phyloP scores from a whole-genome alignment of 768 basidiomycete genomes.

The Trametes gibbosa region DNA sequence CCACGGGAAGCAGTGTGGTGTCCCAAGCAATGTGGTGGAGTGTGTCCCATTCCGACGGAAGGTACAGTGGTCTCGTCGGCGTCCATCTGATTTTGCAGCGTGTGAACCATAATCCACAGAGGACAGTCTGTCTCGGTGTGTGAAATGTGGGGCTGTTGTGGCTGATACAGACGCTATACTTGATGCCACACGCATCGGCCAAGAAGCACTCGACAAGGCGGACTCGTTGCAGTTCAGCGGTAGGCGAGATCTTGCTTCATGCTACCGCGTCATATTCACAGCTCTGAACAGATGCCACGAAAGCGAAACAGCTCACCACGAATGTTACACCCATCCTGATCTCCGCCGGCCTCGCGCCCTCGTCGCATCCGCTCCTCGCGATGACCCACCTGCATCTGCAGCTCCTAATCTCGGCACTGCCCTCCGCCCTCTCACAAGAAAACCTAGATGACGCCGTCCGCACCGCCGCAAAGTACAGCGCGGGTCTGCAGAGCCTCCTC shows the following conservation, averaged over 20 bases:
- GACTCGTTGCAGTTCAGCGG: conserved; percentile 57
- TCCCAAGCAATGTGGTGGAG: conserved; percentile 64
- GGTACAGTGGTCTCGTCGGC: conserved; percentile 36
- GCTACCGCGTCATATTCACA: background rate
- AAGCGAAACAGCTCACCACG: conserved; percentile 57
- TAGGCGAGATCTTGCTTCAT: conserved; percentile 24
- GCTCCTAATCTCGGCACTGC: conserved; percentile 56
- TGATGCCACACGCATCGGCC: conserved; percentile 65
- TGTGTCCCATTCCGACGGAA: conserved; percentile 58
- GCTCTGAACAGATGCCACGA: conserved; percentile 47
- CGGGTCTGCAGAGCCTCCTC: conserved; percentile 55
- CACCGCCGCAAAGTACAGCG: conserved; percentile 48
- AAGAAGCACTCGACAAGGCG: conserved; percentile 76
- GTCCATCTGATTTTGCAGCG: background rate
- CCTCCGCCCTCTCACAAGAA: conserved; percentile 42
- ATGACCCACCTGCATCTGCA: conserved; percentile 69
- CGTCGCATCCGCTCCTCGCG: conserved; percentile 76
- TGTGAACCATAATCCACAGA: conserved; percentile 36
- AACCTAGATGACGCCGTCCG: conserved; percentile 62
- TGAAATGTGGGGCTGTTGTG: conserved; percentile 50
- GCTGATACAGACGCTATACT: conserved; percentile 50
- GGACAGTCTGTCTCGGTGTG: conserved; percentile 46
- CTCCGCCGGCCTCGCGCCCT: conserved; percentile 56
- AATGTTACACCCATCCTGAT: conserved; percentile 65
- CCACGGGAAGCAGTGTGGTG: conserved; percentile 69